A percentile compares a stretch with the other conserved stretches of the same genome.
These are phyloP conservation scores for Seiridium unicorne DNA, from an alignment of 2,329 filamentous ascomycete species.

Conservation along the genomic window DNA sequence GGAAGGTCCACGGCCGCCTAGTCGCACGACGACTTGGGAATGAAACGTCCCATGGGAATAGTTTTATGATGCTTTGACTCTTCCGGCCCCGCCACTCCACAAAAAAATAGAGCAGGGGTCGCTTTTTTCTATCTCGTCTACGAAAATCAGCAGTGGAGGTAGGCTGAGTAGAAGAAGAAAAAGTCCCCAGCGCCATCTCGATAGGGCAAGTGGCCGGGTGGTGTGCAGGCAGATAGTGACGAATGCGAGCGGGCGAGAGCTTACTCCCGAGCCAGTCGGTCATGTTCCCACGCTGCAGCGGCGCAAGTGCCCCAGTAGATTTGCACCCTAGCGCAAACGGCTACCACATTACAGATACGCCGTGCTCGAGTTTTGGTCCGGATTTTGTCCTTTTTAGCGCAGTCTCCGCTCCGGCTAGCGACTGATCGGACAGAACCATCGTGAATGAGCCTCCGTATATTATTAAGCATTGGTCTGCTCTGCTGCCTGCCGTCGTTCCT, in stretches of 20 bases:
- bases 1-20: neutral
- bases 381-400: neutral
- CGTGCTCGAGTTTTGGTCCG: neutral
- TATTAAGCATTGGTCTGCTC: too few relatives aligned
- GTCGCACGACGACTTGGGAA: neutral
- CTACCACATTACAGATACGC: neutral
- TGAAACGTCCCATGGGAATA: constrained; percentile 11
- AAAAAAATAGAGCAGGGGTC: neutral
- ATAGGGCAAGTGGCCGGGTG: constrained; percentile 10
- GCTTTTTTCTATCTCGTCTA: neutral
- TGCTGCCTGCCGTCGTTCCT: too few relatives aligned
- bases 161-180: neutral
- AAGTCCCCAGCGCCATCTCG: constrained; percentile 3
- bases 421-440: too few relatives aligned
- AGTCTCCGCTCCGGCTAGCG: neutral
- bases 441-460: too few relatives aligned
- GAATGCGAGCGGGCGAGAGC: neutral
- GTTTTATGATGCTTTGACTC: constrained; percentile 23
- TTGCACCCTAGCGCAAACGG: neutral
- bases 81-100: constrained; percentile 19
- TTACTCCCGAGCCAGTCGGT: neutral
- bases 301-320: neutral
- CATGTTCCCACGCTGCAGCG: neutral
- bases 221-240: neutral
- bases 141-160: neutral